Percentiles rank a stretch among this genome's conserved stretches.
These are phyloP conservation scores for Termitomyces sp. DNA, from an alignment of 768 basidiomycete genomes.

Conservation along the genomic window DNA sequence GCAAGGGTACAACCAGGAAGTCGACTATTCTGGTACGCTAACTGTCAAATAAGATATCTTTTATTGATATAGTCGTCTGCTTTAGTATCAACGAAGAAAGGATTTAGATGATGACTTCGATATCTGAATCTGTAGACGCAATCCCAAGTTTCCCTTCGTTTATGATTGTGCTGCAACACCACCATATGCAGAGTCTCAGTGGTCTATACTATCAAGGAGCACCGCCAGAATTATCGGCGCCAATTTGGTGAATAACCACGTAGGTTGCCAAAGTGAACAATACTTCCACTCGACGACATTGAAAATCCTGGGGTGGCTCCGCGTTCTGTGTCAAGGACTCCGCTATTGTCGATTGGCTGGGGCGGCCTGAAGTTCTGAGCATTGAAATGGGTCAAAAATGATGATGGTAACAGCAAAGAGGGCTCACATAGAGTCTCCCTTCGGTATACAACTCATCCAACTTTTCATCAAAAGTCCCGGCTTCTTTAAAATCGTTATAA, in stretches of 20 bases:
- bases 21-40: conserved; percentile 50
- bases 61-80: conserved; percentile 1
- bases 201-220: background rate
- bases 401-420: background rate
- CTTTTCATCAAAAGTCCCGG: conserved; percentile 77
- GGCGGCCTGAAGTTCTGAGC: conserved; percentile 18
- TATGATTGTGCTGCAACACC: background rate
- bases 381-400: background rate
- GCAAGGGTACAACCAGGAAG: conserved; percentile 43
- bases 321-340: background rate
- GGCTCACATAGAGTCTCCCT: conserved; percentile 65
- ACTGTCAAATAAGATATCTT: conserved; percentile 8
- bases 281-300: background rate
- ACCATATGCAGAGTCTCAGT: background rate
- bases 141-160: background rate
- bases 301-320: conserved; percentile 5
- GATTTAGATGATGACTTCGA: conserved; percentile 67
- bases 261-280: background rate
- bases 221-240: background rate
- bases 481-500: conserved; percentile 68
- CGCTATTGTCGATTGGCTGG: background rate
- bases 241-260: conserved; percentile 1
- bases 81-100: conserved; percentile 58
- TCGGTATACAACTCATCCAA: conserved; percentile 81
- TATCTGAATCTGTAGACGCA: conserved; percentile 21